phyloP scores from a whole-genome alignment of 805 yeast genomes.

The Clavispora asparagi region DNA sequence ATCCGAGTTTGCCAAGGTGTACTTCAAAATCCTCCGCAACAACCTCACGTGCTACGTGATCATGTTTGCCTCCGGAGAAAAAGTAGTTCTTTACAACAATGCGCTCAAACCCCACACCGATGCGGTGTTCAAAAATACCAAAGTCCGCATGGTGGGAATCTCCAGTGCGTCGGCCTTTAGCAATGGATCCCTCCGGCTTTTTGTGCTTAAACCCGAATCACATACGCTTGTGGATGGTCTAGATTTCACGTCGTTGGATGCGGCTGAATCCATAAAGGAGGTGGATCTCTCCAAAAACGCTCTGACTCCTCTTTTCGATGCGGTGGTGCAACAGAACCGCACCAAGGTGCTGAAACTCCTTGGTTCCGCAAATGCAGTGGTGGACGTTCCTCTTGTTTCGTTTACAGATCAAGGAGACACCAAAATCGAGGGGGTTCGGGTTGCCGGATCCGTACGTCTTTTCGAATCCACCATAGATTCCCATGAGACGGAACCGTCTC shows the following conservation, averaged over 20 bases:
- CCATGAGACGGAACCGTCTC: conserved; percentile 7
- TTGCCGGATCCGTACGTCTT: conserved; percentile 19
- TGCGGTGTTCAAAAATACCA: conserved; percentile 21
- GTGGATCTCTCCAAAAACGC: conserved; percentile 8
- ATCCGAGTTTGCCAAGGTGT: conserved; percentile 23
- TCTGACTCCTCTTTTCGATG: conserved; percentile 14
- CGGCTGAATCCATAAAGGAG: conserved; percentile 6
- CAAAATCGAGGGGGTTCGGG: conserved; percentile 17
- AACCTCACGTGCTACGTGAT: conserved; percentile 26
- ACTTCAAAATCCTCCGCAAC: conserved; percentile 22
- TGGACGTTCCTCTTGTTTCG: conserved; percentile 26
- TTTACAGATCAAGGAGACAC: conserved; percentile 23
- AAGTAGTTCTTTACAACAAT: conserved; percentile 21
- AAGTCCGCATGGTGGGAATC: conserved; percentile 26
- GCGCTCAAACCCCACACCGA: conserved; percentile 28
- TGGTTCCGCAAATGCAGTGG: conserved; percentile 13
- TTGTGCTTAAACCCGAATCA: conserved; percentile 15
- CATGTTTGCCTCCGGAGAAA: conserved; percentile 15
- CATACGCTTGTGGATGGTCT: conserved; percentile 20
- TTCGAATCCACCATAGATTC: conserved; percentile 6
- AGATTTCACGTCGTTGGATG: conserved; percentile 2
- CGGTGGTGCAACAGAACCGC: conserved; percentile 19
- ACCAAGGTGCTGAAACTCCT: conserved; percentile 16
- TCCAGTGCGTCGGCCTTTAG: conserved; percentile 33
- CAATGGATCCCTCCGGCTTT: conserved; percentile 22